Evolutionary conservation across 1,284 basidiomycete genomes (phyloP).

Genomic region (Macrocystidia cucumis): DNA sequence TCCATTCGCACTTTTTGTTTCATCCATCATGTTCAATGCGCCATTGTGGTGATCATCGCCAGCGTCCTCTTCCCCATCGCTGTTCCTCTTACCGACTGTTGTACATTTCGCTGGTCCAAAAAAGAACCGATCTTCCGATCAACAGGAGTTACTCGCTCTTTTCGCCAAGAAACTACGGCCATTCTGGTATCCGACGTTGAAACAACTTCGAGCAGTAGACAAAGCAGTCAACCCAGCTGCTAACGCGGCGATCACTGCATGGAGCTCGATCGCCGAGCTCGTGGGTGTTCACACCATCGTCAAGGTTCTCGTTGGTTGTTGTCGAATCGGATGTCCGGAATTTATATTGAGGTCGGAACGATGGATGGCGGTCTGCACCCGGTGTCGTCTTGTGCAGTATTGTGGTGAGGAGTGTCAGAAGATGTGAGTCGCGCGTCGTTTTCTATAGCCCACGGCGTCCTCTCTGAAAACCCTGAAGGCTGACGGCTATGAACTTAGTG

Average conservation of each 20-base stretch:
- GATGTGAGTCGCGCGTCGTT: too few species aligned
- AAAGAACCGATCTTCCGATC: too few species aligned
- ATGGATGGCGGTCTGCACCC: slow-evolving; percentile 1
- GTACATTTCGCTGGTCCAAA: too few species aligned
- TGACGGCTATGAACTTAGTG: too few species aligned
- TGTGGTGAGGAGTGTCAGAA: slow-evolving; percentile 3
- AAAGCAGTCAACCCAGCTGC: background rate
- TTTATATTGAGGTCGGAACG: background rate
- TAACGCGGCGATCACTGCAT: background rate
- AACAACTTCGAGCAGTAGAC: slow-evolving; percentile 1
- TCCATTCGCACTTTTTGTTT: too few species aligned
- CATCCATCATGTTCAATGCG: too few species aligned
- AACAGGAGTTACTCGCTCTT: background rate
- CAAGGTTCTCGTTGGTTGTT: slow-evolving; percentile 1
- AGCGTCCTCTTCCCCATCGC: too few species aligned
- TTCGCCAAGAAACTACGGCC: background rate
- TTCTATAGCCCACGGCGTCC: too few species aligned
- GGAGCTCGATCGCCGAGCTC: background rate
- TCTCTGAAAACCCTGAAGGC: too few species aligned
- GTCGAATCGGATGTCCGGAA: background rate
- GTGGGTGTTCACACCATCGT: slow-evolving; percentile 1
- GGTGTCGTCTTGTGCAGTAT: slow-evolving; percentile 5
- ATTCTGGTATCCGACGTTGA: background rate
- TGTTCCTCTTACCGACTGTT: too few species aligned
- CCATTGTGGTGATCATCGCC: background rate